Conservation (phyloP, 1,284 basidiomycete species). For the Retiboletus flavoniger region DNA sequence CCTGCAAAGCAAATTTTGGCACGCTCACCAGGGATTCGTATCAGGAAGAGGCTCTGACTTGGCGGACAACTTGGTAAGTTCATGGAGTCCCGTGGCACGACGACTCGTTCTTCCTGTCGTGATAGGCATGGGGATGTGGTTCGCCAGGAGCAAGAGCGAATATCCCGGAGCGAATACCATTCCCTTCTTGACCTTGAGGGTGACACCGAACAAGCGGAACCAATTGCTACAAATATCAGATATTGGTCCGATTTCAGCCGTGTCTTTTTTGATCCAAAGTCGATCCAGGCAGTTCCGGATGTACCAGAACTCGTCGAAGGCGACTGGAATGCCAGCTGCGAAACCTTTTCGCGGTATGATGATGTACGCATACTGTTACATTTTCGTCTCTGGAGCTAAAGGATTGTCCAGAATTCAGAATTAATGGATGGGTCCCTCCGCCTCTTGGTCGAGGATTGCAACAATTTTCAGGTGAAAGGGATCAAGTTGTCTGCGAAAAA, state of each 20-base stretch:
- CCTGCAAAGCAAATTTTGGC: constrained; percentile 60
- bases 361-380: constrained; percentile 41
- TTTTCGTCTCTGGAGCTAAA: constrained; percentile 9
- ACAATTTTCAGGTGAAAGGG: constrained; percentile 65
- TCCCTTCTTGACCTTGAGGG: constrained; percentile 42
- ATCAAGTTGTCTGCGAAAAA: background rate
- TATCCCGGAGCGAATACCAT: constrained; percentile 58
- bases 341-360: constrained; percentile 53
- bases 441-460: constrained; percentile 69
- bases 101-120: constrained; percentile 1
- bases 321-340: constrained; percentile 56
- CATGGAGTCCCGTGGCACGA: background rate
- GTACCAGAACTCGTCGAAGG: constrained; percentile 46
- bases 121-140: constrained; percentile 52
- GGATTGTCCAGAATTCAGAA: constrained; percentile 44
- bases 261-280: constrained; percentile 63
- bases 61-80: constrained; percentile 37
- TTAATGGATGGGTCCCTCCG: constrained; percentile 68
- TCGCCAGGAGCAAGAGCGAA: constrained; percentile 52
- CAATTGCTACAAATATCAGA: constrained; percentile 40
- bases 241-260: constrained; percentile 81
- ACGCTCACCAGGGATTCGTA: constrained; percentile 42
- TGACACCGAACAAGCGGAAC: constrained; percentile 22
- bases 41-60: constrained; percentile 18
- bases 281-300: constrained; percentile 63